phyloP scores from a whole-genome alignment of 208 protist genomes.

The Novymonas esmeraldas region DNA sequence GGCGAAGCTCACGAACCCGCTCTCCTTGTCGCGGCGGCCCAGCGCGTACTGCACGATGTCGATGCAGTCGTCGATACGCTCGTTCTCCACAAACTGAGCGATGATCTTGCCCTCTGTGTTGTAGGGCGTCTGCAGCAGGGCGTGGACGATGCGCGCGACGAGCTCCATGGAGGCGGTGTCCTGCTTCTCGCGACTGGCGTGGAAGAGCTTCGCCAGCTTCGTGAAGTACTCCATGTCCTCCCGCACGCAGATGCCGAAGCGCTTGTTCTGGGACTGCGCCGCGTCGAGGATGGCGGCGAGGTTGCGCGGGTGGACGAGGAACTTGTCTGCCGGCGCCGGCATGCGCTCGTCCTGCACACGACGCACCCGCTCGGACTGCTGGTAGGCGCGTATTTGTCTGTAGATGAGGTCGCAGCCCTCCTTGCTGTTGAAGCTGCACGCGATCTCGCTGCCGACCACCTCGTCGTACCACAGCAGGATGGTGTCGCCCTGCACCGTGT shows the following conservation, averaged over 20 bases:
- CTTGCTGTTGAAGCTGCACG: conserved; percentile 72
- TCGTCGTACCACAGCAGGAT: conserved; percentile 80
- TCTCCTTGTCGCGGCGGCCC: conserved; percentile 51
- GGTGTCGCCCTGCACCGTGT: conserved; percentile 68
- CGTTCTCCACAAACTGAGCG: conserved; percentile 71
- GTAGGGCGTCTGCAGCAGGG: conserved; percentile 65
- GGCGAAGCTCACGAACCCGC: conserved; percentile 66
- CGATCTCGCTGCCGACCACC: conserved; percentile 58
- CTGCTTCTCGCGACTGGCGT: conserved; percentile 23
- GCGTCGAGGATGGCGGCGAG: conserved; percentile 58
- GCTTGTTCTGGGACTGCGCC: conserved; percentile 44
- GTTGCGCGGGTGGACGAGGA: conserved; percentile 58
- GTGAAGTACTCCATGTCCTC: conserved; percentile 48
- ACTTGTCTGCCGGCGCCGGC: conserved; percentile 38
- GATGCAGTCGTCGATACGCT: conserved; percentile 61
- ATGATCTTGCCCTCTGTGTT: conserved; percentile 75
- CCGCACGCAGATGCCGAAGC: conserved; percentile 67
- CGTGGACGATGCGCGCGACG: conserved; percentile 49
- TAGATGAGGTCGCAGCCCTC: conserved; percentile 67
- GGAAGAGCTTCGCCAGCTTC: conserved; percentile 63
- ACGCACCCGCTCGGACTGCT: conserved; percentile 34
- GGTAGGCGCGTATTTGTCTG: conserved; percentile 48
- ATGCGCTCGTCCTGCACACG: conserved; percentile 30
- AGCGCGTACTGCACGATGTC: conserved; percentile 85
- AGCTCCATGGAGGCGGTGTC: conserved; percentile 48